Base-by-base conservation (phyloP, 768 basidiomycete genomes). In the Tulasnella calospora region DNA sequence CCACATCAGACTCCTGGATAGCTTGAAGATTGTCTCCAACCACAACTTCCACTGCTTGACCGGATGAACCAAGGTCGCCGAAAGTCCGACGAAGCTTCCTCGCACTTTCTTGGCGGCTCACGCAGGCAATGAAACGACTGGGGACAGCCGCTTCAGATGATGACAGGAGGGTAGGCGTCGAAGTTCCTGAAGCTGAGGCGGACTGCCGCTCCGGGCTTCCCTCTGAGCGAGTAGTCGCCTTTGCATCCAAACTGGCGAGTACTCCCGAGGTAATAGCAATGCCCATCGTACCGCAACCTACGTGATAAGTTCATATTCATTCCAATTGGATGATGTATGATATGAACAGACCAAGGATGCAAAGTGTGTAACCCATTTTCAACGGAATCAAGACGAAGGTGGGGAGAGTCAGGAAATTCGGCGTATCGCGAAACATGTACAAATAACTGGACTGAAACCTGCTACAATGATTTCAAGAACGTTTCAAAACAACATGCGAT, bases 281-380 rank as follows among this genome's bases (percentile, higher is more conserved):
- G 78, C 98, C 98, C 98, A 99, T 99, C 15, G 97, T 99, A 78
- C 98, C 98, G 84, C 98, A 99, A 88, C 97, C 98, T 84, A 78
- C 77, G 76, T 74, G 46, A 81, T 78, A 80, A 44, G 35, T 17
- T 67, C 35, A 55, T 47, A 79, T 61, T 30, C 4, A 27, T 77
- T 71, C 67, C 44, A 80, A 77, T 72, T 57, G 67, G 70, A 38
- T 15, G 13, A 23, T 30, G 38, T 40, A 67, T 27, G 78, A 46
- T 61, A 79, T 55, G 80, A 77, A 79, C 79, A 73, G 82, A 87
- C 95, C 95, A 86, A 98, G 85, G 38, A 96, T 90, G 82, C 94
- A 95, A 76, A 97, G 89, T 74, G 94, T 96, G 85, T 98, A 97
- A 27, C 95, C 95, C 95, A 96, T 96, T 44, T 27, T 76, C 44